Base-by-base conservation (phyloP, 164 flowering plant genomes). In the Brasenia schreberi region DNA sequence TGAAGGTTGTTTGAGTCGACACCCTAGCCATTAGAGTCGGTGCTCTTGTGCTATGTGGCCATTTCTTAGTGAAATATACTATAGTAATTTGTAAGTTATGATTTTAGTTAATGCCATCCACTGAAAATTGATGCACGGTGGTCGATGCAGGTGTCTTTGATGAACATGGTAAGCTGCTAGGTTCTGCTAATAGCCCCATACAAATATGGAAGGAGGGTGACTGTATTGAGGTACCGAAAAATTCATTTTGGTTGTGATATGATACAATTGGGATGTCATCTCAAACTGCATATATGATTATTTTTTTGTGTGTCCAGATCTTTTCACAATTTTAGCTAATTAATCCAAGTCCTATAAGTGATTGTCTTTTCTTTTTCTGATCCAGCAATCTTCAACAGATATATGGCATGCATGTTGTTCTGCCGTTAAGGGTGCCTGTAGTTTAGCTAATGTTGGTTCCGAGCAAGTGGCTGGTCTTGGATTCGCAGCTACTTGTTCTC, bases 311-410 rank as follows among this genome's bases (percentile, higher is more conserved):
- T 45, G 4, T 45, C 7, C 1, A 5, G 53, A 3, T 7, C 53
- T 45, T 7, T 45, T 12, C 14, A 1, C 11, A 45, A 45, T 12
- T 45, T 45, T 45, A 45, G 53, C 53, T 7, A 12, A 45, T 23
- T 23, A 23, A 23, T 23, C 27, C 27, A 23, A 23, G 27, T 2
- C 27, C 27, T 23, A 0, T 23, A 23, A 23, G 27, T 23, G 27
- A 23, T 23, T 2, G 27, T 23, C 1, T 23, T 39, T 63, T 59
- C 18, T 45, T 45, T 45, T 64, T 74, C 52, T 39, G 42, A 65
- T 68, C 43, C 84, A 94, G 99, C 97, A 94, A 91, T 94, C 99
- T 59, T 91, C 99, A 16, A 94, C 99, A n/a, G 99, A 94, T 81
- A 91, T 94, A 61, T 94, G 99, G 97, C 96, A 75, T 84, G 92